Evolutionary conservation across 2,329 filamentous ascomycete species (phyloP), one percentile per base, ranked within the genome.

Genomic region (Juglanconis oblonga): DNA sequence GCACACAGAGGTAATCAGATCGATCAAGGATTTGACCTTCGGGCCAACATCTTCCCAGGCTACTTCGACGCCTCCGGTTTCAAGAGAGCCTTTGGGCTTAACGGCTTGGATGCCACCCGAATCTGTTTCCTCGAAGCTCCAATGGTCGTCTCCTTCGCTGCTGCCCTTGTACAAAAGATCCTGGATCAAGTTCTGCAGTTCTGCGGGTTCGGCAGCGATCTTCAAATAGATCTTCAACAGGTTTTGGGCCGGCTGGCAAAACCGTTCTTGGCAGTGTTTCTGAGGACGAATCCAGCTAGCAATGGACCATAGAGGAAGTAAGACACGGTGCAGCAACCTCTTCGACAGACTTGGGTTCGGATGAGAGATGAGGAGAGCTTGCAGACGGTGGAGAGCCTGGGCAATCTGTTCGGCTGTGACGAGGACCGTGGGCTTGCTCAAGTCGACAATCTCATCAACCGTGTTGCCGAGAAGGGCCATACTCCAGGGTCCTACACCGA

Each of bases 291-390:
- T 67, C 79, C 84, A 85, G 5, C 81, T 82, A 1, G 82, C 75
- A 14, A 91, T 68, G 1, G 80, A 76, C 88, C 88, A 91, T 0
- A 91, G 73, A 1, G 87, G 81, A 4, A 86, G 71, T 3, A 89
- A 66, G 2, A 90, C 68, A 0, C 84, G 84, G 3, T 77, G 74
- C 2, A 90, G 71, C 0, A 91, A 74, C 54, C 88, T 78, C 64
- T 81, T 86, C 49, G 86, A 82, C 9, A 91, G 72, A 0, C 86
- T 86, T 0, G 87, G 84, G 58, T 89, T 87, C 0, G 87, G 87
- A 67, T 88, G 88, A 0, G 86, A 87, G 24, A 82, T 76, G 1
- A 87, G 69, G 1, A 91, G 72, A 0, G 79, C 76, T 40, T 77
- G 78, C 1, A 91, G 70, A 14, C 87, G 79, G 36, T 74, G 76